A percentile compares a stretch with the other conserved stretches of the same genome.
Evolutionary conservation across 1,284 basidiomycete species (phyloP).

Genomic region (Puccinia triticina): DNA sequence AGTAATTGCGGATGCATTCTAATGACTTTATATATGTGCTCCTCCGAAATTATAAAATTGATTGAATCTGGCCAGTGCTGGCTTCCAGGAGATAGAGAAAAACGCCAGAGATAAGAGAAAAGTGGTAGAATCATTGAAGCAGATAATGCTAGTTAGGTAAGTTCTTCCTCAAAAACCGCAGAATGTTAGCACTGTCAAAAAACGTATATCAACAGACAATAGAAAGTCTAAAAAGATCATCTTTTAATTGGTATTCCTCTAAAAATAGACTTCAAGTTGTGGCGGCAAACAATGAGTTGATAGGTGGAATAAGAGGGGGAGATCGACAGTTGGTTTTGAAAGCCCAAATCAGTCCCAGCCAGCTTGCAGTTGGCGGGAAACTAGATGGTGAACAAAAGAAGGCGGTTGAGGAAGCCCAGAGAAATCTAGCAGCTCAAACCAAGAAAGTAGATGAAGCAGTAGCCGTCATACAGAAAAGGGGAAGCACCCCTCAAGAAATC

Average conservation of each 20-base stretch:
- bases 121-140: slow-evolving; percentile 11
- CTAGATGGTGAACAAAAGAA: slow-evolving; percentile 4
- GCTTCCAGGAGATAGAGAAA: slow-evolving; percentile 28
- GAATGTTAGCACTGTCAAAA: no score
- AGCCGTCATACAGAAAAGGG: background rate
- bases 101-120: slow-evolving; percentile 14
- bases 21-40: background rate
- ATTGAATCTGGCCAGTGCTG: background rate
- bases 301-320: slow-evolving; percentile 7
- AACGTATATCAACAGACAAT: background rate
- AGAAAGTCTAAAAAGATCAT: background rate
- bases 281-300: background rate
- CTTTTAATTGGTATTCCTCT: no score
- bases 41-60: background rate
- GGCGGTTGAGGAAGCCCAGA: slow-evolving; percentile 10
- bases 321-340: background rate
- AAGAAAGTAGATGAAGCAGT: slow-evolving; percentile 26
- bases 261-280: slow-evolving; percentile 24
- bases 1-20: background rate
- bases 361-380: background rate
- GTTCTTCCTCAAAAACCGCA: background rate
- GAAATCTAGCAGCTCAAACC: slow-evolving; percentile 22
- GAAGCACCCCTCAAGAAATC: slow-evolving; percentile 14
- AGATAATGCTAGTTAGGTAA: slow-evolving; percentile 12
- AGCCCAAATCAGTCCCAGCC: slow-evolving; percentile 7